Evolutionary conservation across 2,329 filamentous ascomycete genomes (phyloP).

Genomic region (Drechslerella coelobrocha): DNA sequence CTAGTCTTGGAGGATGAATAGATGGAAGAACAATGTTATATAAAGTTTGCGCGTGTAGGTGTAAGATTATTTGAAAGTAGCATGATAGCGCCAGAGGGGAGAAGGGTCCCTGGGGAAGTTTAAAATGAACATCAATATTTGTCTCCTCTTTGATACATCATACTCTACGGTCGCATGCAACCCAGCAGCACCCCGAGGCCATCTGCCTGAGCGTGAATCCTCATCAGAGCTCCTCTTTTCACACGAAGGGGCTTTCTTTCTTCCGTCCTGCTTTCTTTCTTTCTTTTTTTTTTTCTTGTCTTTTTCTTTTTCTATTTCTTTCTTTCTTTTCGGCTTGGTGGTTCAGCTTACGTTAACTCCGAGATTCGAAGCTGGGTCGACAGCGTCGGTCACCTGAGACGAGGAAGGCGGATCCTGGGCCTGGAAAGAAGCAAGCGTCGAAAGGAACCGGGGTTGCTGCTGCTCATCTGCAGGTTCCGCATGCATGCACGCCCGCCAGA

Average conservation of each 20-base stretch:
- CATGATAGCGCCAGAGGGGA: neutral
- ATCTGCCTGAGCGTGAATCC: too few relatives aligned
- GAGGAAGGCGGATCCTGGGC: neutral
- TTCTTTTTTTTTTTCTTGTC: neutral
- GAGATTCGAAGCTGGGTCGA: neutral
- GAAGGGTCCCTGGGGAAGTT: too few relatives aligned
- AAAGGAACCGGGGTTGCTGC: neutral
- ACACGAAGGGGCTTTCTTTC: neutral
- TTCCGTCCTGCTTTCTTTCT: neutral
- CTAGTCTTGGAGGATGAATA: slow-evolving; percentile 82
- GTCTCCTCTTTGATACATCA: too few relatives aligned
- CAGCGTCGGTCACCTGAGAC: neutral
- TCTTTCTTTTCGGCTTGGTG: neutral
- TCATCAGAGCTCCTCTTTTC: too few relatives aligned
- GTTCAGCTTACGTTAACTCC: neutral
- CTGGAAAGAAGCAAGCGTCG: neutral
- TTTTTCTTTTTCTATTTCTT: neutral
- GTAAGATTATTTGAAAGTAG: neutral
- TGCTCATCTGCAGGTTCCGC: slow-evolving; percentile 33
- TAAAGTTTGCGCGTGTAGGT: slow-evolving; percentile 61
- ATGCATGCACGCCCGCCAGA: slow-evolving; percentile 11
- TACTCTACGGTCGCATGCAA: too few relatives aligned
- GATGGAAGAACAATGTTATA: slow-evolving; percentile 58
- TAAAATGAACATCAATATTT: neutral
- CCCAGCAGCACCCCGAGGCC: too few relatives aligned